Evolutionary conservation across 208 protist genomes (phyloP).

Genomic region (Naegleria fowleri): DNA sequence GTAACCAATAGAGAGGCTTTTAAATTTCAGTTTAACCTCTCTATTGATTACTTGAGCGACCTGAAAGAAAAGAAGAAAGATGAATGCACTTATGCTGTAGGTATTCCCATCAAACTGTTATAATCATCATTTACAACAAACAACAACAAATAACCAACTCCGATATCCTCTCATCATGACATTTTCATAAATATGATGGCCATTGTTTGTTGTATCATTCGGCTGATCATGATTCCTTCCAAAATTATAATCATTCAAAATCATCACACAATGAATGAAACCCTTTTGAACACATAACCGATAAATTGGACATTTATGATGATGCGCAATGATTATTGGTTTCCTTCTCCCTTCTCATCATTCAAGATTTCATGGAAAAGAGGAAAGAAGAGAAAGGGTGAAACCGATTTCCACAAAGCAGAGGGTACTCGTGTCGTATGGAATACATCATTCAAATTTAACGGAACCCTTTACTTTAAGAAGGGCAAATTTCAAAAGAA

Average conservation of each 20-base stretch:
- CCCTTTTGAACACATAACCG: too few species aligned
- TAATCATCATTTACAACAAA: neutral
- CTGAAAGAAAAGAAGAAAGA: neutral
- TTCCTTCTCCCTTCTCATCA: too few species aligned
- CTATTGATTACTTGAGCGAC: neutral
- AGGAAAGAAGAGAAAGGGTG: slow-evolving; percentile 6
- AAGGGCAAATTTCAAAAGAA: neutral
- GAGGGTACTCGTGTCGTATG: neutral
- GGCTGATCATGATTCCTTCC: too few species aligned
- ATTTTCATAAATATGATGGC: too few species aligned
- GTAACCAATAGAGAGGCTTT: neutral
- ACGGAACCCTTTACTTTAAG: neutral
- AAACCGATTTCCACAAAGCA: neutral
- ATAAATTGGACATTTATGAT: too few species aligned
- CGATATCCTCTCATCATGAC: neutral
- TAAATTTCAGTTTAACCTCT: neutral
- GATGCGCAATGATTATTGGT: too few species aligned
- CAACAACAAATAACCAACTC: neutral
- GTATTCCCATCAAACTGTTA: neutral
- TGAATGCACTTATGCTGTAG: neutral
- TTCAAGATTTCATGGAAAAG: slow-evolving; percentile 1
- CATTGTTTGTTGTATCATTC: too few species aligned
- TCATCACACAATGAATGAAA: neutral
- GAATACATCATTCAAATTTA: slow-evolving; percentile 4
- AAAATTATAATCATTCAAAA: neutral